phyloP scores from a whole-genome alignment of 805 yeast genomes.

The Pichia eremophila region DNA sequence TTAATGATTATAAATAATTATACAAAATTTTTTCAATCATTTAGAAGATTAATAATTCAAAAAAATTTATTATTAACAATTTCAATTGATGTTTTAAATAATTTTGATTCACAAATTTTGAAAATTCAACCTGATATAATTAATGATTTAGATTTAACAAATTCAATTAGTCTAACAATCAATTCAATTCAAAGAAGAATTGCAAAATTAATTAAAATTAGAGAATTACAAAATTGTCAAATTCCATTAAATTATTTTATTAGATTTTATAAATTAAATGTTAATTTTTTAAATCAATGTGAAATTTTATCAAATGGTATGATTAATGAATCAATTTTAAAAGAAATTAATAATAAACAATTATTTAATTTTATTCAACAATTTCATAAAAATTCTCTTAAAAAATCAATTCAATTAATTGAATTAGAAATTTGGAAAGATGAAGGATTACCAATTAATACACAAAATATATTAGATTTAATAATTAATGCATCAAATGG shows the following conservation, averaged over 20 bases:
- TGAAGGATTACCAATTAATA: constrained; percentile 37
- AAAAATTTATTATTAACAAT: constrained; percentile 71
- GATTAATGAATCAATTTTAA: constrained; percentile 46
- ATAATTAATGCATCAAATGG: constrained; percentile 37
- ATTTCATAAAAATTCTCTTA: constrained; percentile 44
- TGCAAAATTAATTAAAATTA: constrained; percentile 66
- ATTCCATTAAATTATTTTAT: constrained; percentile 54
- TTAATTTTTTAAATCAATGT: constrained; percentile 70
- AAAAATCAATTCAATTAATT: constrained; percentile 36
- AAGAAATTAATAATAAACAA: constrained; percentile 60
- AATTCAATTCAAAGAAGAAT: constrained; percentile 66
- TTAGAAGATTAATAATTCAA: constrained; percentile 65
- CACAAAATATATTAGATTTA: constrained; percentile 43
- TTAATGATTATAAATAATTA: constrained; percentile 54
- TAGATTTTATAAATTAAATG: constrained; percentile 54
- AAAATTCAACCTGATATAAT: constrained; percentile 31
- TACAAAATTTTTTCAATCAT: constrained; percentile 57
- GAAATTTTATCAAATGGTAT: constrained; percentile 68
- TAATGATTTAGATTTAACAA: constrained; percentile 57
- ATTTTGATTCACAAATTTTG: constrained; percentile 18
- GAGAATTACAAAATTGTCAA: constrained; percentile 61
- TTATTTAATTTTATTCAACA: constrained; percentile 48
- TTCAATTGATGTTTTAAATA: constrained; percentile 41
- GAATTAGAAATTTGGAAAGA: constrained; percentile 80
- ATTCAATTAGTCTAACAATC: constrained; percentile 57